phyloP scores from a whole-genome alignment of 2,329 filamentous ascomycete species.

The Dothistroma septosporum region DNA sequence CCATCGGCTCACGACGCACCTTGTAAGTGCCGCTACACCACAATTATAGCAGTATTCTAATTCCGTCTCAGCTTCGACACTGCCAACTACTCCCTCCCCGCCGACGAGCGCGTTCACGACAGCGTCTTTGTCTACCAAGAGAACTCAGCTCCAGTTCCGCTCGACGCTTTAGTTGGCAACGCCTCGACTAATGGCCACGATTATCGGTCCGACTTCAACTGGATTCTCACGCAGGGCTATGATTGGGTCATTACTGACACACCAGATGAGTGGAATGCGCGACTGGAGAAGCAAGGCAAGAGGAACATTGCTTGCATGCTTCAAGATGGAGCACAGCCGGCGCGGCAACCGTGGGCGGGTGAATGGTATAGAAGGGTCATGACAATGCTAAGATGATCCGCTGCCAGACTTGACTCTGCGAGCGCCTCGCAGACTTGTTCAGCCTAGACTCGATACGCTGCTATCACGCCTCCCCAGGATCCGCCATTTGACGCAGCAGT shows the following conservation, averaged over 20 bases:
- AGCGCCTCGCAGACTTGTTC: too few relatives aligned
- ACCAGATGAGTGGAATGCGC: constrained; percentile 19
- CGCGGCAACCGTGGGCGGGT: background rate
- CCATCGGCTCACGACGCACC: constrained; percentile 5
- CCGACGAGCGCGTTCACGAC: constrained; percentile 12
- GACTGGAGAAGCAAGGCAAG: constrained; percentile 14
- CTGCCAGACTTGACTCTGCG: background rate
- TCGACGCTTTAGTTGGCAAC: constrained; percentile 14
- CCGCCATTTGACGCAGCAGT: constrained; percentile 19
- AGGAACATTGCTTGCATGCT: constrained; percentile 19
- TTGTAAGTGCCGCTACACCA: background rate
- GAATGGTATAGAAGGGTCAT: background rate
- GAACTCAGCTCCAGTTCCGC: constrained; percentile 8
- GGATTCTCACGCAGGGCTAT: constrained; percentile 18
- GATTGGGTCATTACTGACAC: constrained; percentile 24
- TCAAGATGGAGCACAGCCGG: constrained; percentile 10
- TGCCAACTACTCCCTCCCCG: constrained; percentile 15
- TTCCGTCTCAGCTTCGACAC: constrained; percentile 9
- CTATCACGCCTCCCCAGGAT: constrained; percentile 27
- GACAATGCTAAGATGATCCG: background rate
- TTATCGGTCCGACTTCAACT: constrained; percentile 19
- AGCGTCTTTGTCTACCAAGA: constrained; percentile 13
- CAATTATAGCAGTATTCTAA: background rate
- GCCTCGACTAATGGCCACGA: constrained; percentile 17
- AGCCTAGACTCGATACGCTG: constrained; percentile 20